Base-by-base conservation (phyloP, 2,329 filamentous ascomycete genomes). In the Cladophialophora exuberans region DNA sequence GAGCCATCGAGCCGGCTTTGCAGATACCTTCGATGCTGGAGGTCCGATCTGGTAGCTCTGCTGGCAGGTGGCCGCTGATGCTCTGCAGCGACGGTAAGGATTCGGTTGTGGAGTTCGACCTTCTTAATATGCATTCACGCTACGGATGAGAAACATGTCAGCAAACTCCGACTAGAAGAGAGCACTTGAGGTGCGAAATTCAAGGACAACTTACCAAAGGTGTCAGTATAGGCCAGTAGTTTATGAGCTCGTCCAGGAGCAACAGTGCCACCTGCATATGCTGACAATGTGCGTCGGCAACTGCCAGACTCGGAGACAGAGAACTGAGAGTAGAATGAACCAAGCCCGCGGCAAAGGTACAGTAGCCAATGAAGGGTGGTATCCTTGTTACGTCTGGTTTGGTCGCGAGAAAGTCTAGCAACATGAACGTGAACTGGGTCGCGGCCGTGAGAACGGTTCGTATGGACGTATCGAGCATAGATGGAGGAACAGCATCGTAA, bases 201-300 rank as follows among this genome's bases (percentile, higher is more conserved):
- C 33, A 36, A 36, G 33, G 33, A 6, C 5, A 36, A 36, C 33
- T 36, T 36, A 36, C 33, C 33, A 36, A 36, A 36, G 33, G 13
- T 36, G 33, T 36, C 33, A 36, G 33, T 36, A 36, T 36, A 36
- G 33, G 33, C 13, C 33, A 36, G 13, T 36, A 36, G 33, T 15
- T 36, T 36, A 36, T 36, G 33, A 36, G 33, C 33, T 36, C 33
- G 33, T 36, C 33, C 33, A 36, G 33, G 33, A 36, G 33, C 33
- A 36, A 36, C 33, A 36, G 33, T 36, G 33, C 13, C 11, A 36
- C 13, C 13, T 36, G 33, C 33, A 36, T 36, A 36, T 36, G 33
- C 33, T 36, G 33, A 9, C 33, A 15, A 36, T 36, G 33, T 36
- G 33, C 33, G 33, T 36, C 33, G 33, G 33, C 33, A 9, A 9